Evolutionary conservation across 169 alveolate genomes (phyloP), one percentile per base, ranked within the genome.

Genomic region (Cryptosporidium ubiquitum): DNA sequence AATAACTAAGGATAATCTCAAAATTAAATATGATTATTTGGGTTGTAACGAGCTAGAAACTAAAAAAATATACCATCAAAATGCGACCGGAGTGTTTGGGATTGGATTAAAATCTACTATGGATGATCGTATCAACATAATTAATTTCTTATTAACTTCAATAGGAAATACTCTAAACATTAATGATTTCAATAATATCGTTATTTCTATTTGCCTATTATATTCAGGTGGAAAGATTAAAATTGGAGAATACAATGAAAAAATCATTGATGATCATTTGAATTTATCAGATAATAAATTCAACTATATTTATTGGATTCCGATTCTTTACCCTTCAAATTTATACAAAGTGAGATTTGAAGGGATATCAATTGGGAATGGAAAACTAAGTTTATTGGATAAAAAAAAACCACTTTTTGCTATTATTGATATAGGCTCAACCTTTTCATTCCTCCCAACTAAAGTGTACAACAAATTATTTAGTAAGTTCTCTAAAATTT

Each of bases 11-110:
- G 39, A 64, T 20, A 16, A 31, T 18, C 26, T 39, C 37, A 33
- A 40, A 29, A 40, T 91, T 31, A 69, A 70, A 29, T 64, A 49
- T 12, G 84, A 84, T 26, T 60, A 55, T 35, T 70, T 92, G 7
- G 94, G 94, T 5, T 92, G 94, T 16, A 91, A 92, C 51, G 84
- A 69, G 26, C 52, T 79, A 37, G 94, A 92, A 37, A 92, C 94
- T 31, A 79, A 91, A 20, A 85, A 73, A n/a, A 71, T 92, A 26
- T 60, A 84, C 4, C 57, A 66, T 18, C 94, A 92, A 55, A 58
- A 69, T 73, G 94, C 94, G 29, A 52, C 86, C 35, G 94, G 94
- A 37, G 86, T 92, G 37, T 49, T 85, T 57, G 94, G 94, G 2
- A 37, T 92, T 26, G 93, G 91, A 37, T 35, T 84, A 47, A 79